phyloP scores from a whole-genome alignment of 108 stramenopile species.

The Cyclotella baltica region DNA sequence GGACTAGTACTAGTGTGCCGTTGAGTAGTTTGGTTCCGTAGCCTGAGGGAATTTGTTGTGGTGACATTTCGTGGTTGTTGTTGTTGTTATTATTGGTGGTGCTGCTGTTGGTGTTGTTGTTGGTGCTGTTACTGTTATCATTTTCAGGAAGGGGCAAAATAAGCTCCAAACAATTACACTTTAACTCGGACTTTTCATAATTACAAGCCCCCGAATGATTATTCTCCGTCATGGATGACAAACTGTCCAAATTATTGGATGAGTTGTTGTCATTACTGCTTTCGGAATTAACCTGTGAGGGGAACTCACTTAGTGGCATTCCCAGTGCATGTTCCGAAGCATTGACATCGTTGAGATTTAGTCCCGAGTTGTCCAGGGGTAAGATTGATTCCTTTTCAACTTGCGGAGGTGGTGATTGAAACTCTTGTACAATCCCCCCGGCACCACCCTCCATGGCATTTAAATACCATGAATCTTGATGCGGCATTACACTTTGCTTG shows the following conservation, averaged over 20 bases:
- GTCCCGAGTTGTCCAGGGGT: not conserved
- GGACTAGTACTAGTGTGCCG: constrained; percentile 59
- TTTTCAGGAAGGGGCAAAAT: constrained; percentile 49
- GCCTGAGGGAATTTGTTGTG: too few species aligned
- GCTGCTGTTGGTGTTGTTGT: too few species aligned
- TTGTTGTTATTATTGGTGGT: too few species aligned
- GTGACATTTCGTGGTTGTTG: too few species aligned
- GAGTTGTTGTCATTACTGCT: not conserved
- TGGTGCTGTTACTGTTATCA: too few species aligned
- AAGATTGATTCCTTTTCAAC: constrained; percentile 8
- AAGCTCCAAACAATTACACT: constrained; percentile 47
- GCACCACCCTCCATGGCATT: constrained; percentile 57
- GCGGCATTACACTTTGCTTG: constrained; percentile 15
- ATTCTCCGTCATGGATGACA: not conserved
- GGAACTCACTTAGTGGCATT: constrained; percentile 52
- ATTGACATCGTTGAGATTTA: constrained; percentile 4
- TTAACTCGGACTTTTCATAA: constrained; percentile 37
- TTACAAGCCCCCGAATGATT: not conserved
- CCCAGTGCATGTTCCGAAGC: constrained; percentile 13
- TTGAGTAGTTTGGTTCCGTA: constrained; percentile 54
- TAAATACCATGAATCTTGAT: constrained; percentile 56
- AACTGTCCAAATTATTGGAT: not conserved
- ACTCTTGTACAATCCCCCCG: constrained; percentile 41
- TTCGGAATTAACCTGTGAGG: constrained; percentile 29
- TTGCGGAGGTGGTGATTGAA: not conserved